Conservation (phyloP, 441 rosid genomes). For the Lepidium campestre region DNA sequence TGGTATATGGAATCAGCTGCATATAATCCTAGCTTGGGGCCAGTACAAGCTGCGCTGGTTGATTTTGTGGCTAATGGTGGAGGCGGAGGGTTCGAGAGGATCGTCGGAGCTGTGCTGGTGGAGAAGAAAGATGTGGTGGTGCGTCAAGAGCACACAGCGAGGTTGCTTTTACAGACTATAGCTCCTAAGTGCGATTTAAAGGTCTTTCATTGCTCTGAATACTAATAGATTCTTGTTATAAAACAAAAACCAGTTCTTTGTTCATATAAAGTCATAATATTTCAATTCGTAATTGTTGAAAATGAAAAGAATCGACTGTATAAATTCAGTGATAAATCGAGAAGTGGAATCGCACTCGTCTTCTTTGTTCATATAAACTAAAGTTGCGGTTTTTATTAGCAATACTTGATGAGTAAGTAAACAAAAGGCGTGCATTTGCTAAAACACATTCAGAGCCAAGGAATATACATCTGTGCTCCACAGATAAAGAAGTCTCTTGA, state of each 20-base stretch:
- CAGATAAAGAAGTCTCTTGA: too few relatives aligned
- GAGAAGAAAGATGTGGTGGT: slow-evolving; percentile 27
- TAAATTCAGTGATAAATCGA: neutral
- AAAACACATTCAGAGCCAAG: neutral
- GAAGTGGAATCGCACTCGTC: neutral
- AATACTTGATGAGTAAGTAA: too few relatives aligned
- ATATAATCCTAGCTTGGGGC: slow-evolving; percentile 79
- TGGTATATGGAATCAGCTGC: slow-evolving; percentile 85
- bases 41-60: slow-evolving; percentile 80
- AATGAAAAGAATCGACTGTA: neutral
- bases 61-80: slow-evolving; percentile 51
- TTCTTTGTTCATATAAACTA: too few relatives aligned
- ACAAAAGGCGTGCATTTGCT: neutral
- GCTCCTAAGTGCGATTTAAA: slow-evolving; percentile 17
- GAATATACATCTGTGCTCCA: neutral
- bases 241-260: neutral
- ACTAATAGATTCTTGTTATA: neutral
- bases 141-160: slow-evolving; percentile 24
- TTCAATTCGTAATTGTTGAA: neutral
- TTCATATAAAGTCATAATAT: neutral
- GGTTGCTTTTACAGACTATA: slow-evolving; percentile 15
- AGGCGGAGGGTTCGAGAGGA: slow-evolving; percentile 54
- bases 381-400: neutral
- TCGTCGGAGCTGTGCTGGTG: slow-evolving; percentile 57
- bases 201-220: slow-evolving; percentile 20